These are phyloP conservation scores for Ciborinia camelliae DNA, from an alignment of 2,329 filamentous ascomycete species.

Conservation along the genomic window DNA sequence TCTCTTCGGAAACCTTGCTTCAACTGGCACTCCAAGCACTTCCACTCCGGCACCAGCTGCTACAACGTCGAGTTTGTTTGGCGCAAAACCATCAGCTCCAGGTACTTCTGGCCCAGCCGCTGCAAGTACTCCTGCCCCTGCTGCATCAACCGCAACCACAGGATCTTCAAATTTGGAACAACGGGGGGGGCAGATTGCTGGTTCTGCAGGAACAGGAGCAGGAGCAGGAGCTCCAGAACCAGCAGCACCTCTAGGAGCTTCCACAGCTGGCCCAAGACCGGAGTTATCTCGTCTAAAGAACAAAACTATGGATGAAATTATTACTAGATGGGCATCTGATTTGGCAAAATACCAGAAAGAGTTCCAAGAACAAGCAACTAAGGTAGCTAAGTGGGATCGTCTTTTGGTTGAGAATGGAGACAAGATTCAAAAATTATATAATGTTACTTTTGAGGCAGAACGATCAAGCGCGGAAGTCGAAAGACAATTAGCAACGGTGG, in stretches of 20 bases:
- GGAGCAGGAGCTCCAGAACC: not conserved
- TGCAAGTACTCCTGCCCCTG: constrained; percentile 17
- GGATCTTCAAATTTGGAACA: constrained; percentile 34
- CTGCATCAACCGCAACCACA: constrained; percentile 31
- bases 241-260: constrained; percentile 54
- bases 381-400: constrained; percentile 84
- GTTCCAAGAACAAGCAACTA: constrained; percentile 84
- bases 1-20: constrained; percentile 36
- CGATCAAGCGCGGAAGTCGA: constrained; percentile 91
- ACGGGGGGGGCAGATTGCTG: not conserved
- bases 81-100: constrained; percentile 19
- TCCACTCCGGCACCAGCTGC: constrained; percentile 28
- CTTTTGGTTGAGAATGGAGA: constrained; percentile 90
- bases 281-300: constrained; percentile 90
- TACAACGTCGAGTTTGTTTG: constrained; percentile 37
- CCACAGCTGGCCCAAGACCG: constrained; percentile 76
- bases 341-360: constrained; percentile 95
- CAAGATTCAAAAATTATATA: constrained; percentile 90
- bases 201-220: constrained; percentile 11
- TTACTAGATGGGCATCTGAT: constrained; percentile 94
- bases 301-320: constrained; percentile 98
- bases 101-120: constrained; percentile 19
- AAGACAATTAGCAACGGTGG: constrained; percentile 81
- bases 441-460: constrained; percentile 90
- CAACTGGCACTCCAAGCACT: constrained; percentile 15